phyloP scores from a whole-genome alignment of 1,139 yeast species.

The Zygoascus hellenicus region DNA sequence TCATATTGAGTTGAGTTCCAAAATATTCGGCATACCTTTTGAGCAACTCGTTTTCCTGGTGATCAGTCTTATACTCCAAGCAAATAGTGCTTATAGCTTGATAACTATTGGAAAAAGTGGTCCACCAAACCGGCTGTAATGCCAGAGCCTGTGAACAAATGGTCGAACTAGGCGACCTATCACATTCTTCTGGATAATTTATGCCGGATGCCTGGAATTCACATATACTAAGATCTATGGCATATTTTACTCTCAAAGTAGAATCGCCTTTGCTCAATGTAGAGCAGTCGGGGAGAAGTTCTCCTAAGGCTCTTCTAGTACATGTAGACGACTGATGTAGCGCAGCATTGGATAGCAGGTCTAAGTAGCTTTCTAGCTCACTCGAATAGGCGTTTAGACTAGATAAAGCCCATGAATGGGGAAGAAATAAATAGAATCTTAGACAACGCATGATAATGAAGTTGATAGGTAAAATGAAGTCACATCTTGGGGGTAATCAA shows the following conservation, averaged over 20 bases:
- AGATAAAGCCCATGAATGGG: too few species aligned
- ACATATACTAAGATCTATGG: slow-evolving; percentile 31
- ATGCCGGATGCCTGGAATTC: slow-evolving; percentile 31
- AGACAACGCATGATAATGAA: too few species aligned
- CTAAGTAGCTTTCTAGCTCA: too few species aligned
- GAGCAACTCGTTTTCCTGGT: slow-evolving; percentile 16
- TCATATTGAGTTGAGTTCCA: slow-evolving; percentile 10
- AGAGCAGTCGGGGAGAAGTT: slow-evolving; percentile 25
- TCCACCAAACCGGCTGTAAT: slow-evolving; percentile 36
- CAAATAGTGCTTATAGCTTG: slow-evolving; percentile 31
- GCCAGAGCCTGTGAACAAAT: slow-evolving; percentile 29
- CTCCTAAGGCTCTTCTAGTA: slow-evolving; percentile 22
- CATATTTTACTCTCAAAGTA: slow-evolving; percentile 23
- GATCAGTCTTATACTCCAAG: slow-evolving; percentile 19
- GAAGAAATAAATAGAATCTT: too few species aligned
- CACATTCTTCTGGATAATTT: slow-evolving; percentile 26
- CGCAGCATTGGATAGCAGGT: too few species aligned
- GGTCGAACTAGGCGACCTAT: not conserved
- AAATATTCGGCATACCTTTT: slow-evolving; percentile 18
- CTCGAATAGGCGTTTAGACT: too few species aligned
- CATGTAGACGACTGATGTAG: slow-evolving; percentile 14
- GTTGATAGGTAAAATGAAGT: too few species aligned
- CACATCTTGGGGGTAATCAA: too few species aligned
- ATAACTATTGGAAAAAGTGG: slow-evolving; percentile 36
- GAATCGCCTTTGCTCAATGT: slow-evolving; percentile 14